Percentiles rank a stretch among this genome's conserved stretches.
Evolutionary conservation across 2,329 filamentous ascomycete species (phyloP).

Genomic region (Niveomyces coronatus): DNA sequence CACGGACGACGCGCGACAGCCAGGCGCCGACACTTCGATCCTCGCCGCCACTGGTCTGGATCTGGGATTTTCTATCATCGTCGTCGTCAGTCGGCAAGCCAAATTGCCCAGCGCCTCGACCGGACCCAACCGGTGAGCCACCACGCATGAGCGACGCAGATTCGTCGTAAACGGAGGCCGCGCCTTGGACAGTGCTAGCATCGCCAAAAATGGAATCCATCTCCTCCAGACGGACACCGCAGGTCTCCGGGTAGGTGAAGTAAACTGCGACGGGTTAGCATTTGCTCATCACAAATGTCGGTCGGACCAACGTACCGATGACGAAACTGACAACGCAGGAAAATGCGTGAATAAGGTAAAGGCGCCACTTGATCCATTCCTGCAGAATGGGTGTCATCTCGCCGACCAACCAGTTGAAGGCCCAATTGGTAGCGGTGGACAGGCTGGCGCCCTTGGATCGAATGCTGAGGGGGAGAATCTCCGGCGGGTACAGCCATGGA

Average conservation of each 20-base stretch:
- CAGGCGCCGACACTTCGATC: conserved; percentile 40
- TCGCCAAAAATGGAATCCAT: conserved; percentile 96
- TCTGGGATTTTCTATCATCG: conserved; percentile 34
- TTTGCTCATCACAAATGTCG: background rate
- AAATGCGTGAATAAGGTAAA: conserved; percentile 93
- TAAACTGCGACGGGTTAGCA: conserved; percentile 53
- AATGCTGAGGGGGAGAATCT: conserved; percentile 93
- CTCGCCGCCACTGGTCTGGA: conserved; percentile 21
- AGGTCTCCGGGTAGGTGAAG: conserved; percentile 95
- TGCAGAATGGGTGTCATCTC: conserved; percentile 91
- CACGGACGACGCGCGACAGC: conserved; percentile 32
- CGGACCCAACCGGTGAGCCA: conserved; percentile 64
- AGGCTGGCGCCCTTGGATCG: conserved; percentile 93
- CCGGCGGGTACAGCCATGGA: conserved; percentile 96
- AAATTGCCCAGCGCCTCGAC: conserved; percentile 58
- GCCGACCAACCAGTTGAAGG: conserved; percentile 95
- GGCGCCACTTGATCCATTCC: conserved; percentile 82
- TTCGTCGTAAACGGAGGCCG: conserved; percentile 68
- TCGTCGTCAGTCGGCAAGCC: conserved; percentile 62
- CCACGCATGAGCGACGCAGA: conserved; percentile 70
- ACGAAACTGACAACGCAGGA: conserved; percentile 95
- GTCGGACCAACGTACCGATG: conserved; percentile 59
- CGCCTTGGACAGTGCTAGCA: conserved; percentile 69
- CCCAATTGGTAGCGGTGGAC: conserved; percentile 95
- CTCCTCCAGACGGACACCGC: conserved; percentile 87